A percentile compares a stretch with the other conserved stretches of the same genome.
Conservation (phyloP, 305 asterid genomes). For the Fraxinus dipetala region DNA sequence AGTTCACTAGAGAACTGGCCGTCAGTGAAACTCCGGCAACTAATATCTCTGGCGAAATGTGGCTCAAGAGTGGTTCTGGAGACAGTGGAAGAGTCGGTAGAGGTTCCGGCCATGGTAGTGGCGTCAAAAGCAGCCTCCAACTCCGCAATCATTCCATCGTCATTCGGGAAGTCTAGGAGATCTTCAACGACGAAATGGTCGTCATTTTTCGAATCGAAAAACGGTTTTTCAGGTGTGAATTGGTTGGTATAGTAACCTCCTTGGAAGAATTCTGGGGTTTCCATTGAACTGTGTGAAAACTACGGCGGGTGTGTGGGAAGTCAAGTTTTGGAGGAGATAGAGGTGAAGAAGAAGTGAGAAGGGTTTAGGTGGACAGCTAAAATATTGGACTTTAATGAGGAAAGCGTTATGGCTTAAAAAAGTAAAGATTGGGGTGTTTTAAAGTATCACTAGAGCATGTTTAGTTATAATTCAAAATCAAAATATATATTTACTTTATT, state of each 20-base stretch:
- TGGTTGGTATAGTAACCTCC: constrained; percentile 33
- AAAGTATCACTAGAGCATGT: not conserved
- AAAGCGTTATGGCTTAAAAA: constrained; percentile 21
- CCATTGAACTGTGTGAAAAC: constrained; percentile 37
- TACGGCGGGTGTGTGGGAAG: constrained; percentile 11
- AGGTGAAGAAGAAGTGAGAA: constrained; percentile 40
- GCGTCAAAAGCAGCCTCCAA: constrained; percentile 18
- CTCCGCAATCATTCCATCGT: constrained; percentile 39
- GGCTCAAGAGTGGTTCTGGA: constrained; percentile 37
- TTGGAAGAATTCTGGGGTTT: constrained; percentile 50
- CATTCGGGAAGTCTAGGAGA: constrained; percentile 71
- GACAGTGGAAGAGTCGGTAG: constrained; percentile 38
- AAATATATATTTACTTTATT: no score
- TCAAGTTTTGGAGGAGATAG: constrained; percentile 11
- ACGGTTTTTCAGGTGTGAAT: constrained; percentile 38
- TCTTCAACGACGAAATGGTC: constrained; percentile 68
- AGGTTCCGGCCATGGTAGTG: constrained; percentile 18
- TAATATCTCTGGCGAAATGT: constrained; percentile 26
- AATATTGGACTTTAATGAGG: constrained; percentile 1
- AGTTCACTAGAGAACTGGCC: constrained; percentile 57
- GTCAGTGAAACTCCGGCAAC: constrained; percentile 38
- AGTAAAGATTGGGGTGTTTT: not conserved
- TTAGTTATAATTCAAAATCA: no score
- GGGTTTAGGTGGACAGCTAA: constrained; percentile 21
- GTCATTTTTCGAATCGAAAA: constrained; percentile 33